Percentiles rank a stretch among this genome's conserved stretches.
phyloP scores from a whole-genome alignment of 495 filamentous ascomycete genomes.

The Penicillium ucsense region DNA sequence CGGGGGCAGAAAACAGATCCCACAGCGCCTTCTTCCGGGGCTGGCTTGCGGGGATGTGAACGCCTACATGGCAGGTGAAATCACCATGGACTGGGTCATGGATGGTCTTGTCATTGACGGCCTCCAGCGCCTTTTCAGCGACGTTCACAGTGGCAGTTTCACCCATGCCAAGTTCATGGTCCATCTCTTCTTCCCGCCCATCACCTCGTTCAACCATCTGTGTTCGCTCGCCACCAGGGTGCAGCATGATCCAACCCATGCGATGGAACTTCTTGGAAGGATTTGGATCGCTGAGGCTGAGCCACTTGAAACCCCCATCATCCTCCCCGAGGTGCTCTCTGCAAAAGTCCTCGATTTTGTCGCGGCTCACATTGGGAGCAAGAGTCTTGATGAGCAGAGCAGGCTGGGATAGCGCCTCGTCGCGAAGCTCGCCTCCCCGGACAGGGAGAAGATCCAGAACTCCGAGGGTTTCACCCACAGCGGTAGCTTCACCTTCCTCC shows the following conservation, averaged over 20 bases:
- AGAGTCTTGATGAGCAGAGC: slow-evolving; percentile 97
- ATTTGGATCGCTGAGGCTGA: slow-evolving; percentile 92
- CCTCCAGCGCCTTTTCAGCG: slow-evolving; percentile 79
- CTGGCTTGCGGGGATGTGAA: slow-evolving; percentile 78
- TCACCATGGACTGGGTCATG: slow-evolving; percentile 86
- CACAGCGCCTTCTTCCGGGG: slow-evolving; percentile 94
- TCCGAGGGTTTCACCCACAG: slow-evolving; percentile 82
- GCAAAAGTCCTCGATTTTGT: slow-evolving; percentile 85
- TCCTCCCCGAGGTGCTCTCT: slow-evolving; percentile 82
- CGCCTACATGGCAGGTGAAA: slow-evolving; percentile 93
- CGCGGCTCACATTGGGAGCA: slow-evolving; percentile 90
- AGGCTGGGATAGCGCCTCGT: slow-evolving; percentile 74
- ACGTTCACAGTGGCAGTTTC: slow-evolving; percentile 29
- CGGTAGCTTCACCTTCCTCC: slow-evolving; percentile 86
- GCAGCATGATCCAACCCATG: slow-evolving; percentile 96
- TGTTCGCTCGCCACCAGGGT: slow-evolving; percentile 58
- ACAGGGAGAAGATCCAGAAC: slow-evolving; percentile 81
- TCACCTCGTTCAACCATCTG: slow-evolving; percentile 46
- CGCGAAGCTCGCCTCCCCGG: slow-evolving; percentile 68
- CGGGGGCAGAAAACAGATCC: slow-evolving; percentile 88
- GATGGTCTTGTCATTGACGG: slow-evolving; percentile 93
- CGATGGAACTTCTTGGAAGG: slow-evolving; percentile 93
- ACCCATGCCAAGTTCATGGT: slow-evolving; percentile 25
- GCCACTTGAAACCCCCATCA: slow-evolving; percentile 81
- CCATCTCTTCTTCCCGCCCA: slow-evolving; percentile 52